phyloP scores from a whole-genome alignment of 164 flowering plant genomes.

The Magnolia changhungtana region DNA sequence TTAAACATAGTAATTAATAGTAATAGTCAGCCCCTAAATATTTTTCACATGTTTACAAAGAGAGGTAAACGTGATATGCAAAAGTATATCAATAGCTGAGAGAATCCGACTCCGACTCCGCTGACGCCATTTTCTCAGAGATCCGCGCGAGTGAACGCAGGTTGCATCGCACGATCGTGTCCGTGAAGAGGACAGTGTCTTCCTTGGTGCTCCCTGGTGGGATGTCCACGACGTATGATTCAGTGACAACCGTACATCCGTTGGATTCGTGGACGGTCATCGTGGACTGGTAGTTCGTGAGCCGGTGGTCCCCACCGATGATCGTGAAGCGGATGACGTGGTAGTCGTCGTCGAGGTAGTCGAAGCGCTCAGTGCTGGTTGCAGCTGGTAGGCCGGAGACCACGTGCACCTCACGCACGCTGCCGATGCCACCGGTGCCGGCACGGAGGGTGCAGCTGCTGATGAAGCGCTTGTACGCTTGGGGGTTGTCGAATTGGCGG shows the following conservation, averaged over 20 bases:
- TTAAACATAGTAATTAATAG: too few relatives aligned
- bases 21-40: not conserved
- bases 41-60: not conserved
- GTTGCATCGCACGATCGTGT: constrained; percentile 43
- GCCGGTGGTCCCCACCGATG: constrained; percentile 43
- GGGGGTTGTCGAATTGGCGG: constrained; percentile 38
- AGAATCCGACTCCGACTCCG: not conserved
- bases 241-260: constrained; percentile 31
- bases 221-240: constrained; percentile 44
- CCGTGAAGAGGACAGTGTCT: constrained; percentile 42
- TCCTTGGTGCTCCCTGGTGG: constrained; percentile 40
- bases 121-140: constrained; percentile 17
- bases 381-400: constrained; percentile 36
- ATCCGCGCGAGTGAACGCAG: constrained; percentile 29
- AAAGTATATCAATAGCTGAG: not conserved
- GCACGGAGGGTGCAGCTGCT: constrained; percentile 22
- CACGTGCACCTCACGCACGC: constrained; percentile 25
- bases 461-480: constrained; percentile 41
- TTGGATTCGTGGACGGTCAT: constrained; percentile 23
- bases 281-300: constrained; percentile 31
- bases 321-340: constrained; percentile 30
- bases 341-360: constrained; percentile 34
- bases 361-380: constrained; percentile 35
- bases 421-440: constrained; percentile 26
- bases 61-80: not conserved